Evolutionary conservation across 257 asterid genomes (phyloP).

Genomic region (Schizonepeta tenuifolia): DNA sequence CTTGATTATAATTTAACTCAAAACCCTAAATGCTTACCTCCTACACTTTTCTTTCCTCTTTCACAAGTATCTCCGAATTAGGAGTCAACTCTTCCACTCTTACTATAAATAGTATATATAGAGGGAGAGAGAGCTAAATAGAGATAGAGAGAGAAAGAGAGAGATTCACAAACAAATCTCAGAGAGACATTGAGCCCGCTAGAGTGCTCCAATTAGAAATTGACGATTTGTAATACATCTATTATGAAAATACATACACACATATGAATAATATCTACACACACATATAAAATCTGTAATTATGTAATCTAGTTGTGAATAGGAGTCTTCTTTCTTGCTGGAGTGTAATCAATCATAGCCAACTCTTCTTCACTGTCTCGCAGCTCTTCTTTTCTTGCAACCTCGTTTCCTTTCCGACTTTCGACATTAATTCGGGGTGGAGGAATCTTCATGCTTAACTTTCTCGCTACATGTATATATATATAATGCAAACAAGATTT

Average conservation of each 20-base stretch:
- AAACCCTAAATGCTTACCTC: neutral
- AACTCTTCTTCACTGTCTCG: constrained; percentile 24
- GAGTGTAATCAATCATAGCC: constrained; percentile 37
- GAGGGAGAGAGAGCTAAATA: too few relatives aligned
- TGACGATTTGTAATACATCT: too few relatives aligned
- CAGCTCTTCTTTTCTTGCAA: constrained; percentile 27
- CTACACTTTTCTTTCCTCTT: too few relatives aligned
- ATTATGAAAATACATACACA: neutral
- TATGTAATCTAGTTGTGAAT: constrained; percentile 38
- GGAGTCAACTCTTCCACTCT: neutral
- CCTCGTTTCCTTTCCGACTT: constrained; percentile 3
- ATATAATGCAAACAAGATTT: neutral
- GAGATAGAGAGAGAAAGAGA: too few relatives aligned
- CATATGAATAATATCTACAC: too few relatives aligned
- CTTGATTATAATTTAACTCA: neutral
- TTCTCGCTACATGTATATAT: constrained; percentile 35
- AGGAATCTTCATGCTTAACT: constrained; percentile 20
- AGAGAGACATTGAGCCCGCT: too few relatives aligned
- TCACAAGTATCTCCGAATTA: too few relatives aligned
- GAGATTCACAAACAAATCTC: too few relatives aligned
- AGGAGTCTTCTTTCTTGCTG: constrained; percentile 44
- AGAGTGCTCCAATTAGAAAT: too few relatives aligned
- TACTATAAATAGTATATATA: neutral
- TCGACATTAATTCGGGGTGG: constrained; percentile 1
- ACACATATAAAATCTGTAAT: too few relatives aligned